These are phyloP conservation scores for Leccinum olivaceoglutinosum DNA, from an alignment of 1,284 basidiomycete species.

Conservation along the genomic window DNA sequence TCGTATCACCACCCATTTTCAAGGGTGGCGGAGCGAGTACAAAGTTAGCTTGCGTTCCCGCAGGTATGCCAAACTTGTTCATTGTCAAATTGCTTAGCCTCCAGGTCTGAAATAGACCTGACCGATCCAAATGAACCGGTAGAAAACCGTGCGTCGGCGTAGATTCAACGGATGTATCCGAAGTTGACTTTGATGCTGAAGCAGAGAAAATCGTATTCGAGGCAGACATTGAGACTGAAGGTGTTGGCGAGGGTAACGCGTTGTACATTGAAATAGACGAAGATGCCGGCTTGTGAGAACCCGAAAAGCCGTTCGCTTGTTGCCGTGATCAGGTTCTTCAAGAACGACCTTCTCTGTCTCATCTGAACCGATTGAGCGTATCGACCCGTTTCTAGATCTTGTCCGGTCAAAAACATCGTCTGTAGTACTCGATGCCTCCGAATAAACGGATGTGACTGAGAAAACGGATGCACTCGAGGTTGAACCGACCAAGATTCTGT, in stretches of 20 bases:
- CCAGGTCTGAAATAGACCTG: constrained; percentile 22
- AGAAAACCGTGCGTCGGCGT: constrained; percentile 9
- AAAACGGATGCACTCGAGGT: constrained; percentile 25
- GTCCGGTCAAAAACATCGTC: constrained; percentile 6
- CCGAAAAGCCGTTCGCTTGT: constrained; percentile 4
- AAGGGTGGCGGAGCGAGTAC: constrained; percentile 23
- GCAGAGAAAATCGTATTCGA: constrained; percentile 6
- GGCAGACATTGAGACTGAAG: neutral
- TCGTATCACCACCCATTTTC: constrained; percentile 12
- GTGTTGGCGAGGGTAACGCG: neutral
- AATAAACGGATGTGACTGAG: constrained; percentile 25
- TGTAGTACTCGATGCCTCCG: constrained; percentile 27
- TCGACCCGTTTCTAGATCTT: constrained; percentile 15
- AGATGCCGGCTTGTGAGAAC: neutral
- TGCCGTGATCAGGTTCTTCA: constrained; percentile 12
- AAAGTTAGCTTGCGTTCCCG: constrained; percentile 13
- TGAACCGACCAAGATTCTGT: constrained; percentile 18
- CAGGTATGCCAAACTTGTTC: constrained; percentile 6
- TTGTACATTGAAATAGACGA: constrained; percentile 6
- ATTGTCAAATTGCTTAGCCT: constrained; percentile 17
- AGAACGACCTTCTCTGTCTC: constrained; percentile 18
- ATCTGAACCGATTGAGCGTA: constrained; percentile 11
- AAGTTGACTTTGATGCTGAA: constrained; percentile 12
- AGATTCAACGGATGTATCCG: constrained; percentile 12
- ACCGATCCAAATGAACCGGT: constrained; percentile 18